phyloP scores from a whole-genome alignment of 352 stramenopile species.

The Globisporangium perplexum region DNA sequence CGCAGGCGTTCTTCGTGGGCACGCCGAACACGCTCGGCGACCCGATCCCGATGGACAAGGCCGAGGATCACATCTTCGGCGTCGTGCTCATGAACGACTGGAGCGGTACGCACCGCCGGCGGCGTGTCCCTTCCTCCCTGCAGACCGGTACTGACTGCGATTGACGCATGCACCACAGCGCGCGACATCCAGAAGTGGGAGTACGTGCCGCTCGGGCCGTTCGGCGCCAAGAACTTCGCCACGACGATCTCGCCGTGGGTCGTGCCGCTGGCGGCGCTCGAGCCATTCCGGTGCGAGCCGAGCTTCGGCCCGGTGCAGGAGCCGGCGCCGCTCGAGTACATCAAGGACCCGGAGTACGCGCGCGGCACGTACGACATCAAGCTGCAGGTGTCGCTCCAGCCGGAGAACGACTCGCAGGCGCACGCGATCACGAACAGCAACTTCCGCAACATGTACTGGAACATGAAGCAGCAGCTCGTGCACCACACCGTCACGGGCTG shows the following conservation, averaged over 20 bases:
- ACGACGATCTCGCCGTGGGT: constrained; percentile 97
- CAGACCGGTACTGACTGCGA: constrained; percentile 1
- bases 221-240: constrained; percentile 96
- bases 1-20: constrained; percentile 91
- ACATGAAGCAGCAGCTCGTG: constrained; percentile 94
- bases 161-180: constrained; percentile 19
- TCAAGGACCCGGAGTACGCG: constrained; percentile 90
- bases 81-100: constrained; percentile 98
- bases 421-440: constrained; percentile 90
- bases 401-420: constrained; percentile 42
- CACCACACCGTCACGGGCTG: constrained; percentile 97
- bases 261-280: constrained; percentile 91
- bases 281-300: constrained; percentile 90
- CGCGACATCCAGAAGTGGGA: constrained; percentile 95
- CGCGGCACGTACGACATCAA: constrained; percentile 87
- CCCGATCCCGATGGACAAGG: constrained; percentile 87
- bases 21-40: constrained; percentile 84
- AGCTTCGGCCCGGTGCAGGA: constrained; percentile 85
- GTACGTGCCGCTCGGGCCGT: constrained; percentile 96
- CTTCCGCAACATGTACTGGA: constrained; percentile 97
- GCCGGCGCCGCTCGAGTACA: constrained; percentile 91
- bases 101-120: constrained; percentile 74
- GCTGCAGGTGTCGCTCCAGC: constrained; percentile 66
- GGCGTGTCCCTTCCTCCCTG: too few species aligned
- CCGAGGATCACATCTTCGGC: constrained; percentile 95